A percentile compares a stretch with the other conserved stretches of the same genome.
Conservation (phyloP, 257 asterid species). For the Solanum lycopersicoides region DNA sequence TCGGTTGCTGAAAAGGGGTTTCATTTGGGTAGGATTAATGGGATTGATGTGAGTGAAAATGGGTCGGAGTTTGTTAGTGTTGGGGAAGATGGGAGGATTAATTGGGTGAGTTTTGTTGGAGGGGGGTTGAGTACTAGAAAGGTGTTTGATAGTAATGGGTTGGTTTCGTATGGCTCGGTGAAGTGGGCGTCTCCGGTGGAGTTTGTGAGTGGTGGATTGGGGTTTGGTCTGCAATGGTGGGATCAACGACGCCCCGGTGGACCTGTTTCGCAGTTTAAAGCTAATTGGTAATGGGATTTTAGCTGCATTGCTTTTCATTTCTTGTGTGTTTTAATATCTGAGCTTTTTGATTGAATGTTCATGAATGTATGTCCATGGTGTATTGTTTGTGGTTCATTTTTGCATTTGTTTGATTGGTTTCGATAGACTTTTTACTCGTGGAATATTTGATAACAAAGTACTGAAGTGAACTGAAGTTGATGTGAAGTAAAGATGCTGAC, state of each 20-base stretch:
- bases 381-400: neutral
- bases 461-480: neutral
- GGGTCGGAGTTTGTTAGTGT: constrained; percentile 71
- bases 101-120: constrained; percentile 30
- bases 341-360: neutral
- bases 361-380: neutral
- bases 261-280: constrained; percentile 62
- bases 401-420: neutral
- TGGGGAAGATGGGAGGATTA: constrained; percentile 82
- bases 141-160: constrained; percentile 59
- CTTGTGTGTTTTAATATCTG: neutral
- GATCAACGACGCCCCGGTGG: constrained; percentile 74
- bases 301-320: neutral
- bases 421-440: neutral
- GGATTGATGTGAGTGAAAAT: constrained; percentile 58
- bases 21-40: constrained; percentile 35
- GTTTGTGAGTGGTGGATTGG: constrained; percentile 83
- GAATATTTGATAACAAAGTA: neutral
- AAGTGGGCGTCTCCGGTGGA: constrained; percentile 89
- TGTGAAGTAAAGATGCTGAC: neutral
- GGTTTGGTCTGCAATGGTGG: constrained; percentile 89
- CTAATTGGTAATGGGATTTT: constrained; percentile 44
- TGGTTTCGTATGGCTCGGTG: constrained; percentile 63
- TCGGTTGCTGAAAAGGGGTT: constrained; percentile 39
- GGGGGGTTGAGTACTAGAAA: constrained; percentile 29